Evolutionary conservation across 2,329 filamentous ascomycete genomes (phyloP).

Genomic region (Camillea tinctor): DNA sequence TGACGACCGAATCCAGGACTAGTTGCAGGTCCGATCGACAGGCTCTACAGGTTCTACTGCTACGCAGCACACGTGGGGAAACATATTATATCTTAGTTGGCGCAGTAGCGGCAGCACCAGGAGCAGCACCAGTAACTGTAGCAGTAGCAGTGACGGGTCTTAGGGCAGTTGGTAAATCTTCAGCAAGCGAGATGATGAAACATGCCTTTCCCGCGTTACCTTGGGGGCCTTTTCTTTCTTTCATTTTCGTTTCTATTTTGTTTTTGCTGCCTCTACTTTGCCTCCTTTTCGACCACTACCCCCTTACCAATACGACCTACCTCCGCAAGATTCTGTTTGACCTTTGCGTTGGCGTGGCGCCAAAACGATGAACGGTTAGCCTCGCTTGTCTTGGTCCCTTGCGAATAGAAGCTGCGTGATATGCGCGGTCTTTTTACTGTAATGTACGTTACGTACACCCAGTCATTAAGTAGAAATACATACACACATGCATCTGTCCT

Average conservation of each 20-base stretch:
- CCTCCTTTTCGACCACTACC: background rate
- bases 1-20: background rate
- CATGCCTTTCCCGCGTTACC: background rate
- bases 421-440: background rate
- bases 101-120: background rate
- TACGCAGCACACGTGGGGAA: background rate
- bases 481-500: constrained; percentile 5
- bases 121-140: background rate
- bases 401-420: background rate
- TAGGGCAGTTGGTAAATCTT: background rate
- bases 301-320: background rate
- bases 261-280: background rate
- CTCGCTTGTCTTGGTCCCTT: background rate
- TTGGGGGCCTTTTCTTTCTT: background rate
- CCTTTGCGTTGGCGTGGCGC: background rate
- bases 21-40: background rate
- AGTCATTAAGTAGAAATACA: background rate
- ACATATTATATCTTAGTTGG: background rate
- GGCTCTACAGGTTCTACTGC: background rate
- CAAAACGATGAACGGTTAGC: background rate
- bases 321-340: background rate
- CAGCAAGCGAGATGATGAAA: background rate
- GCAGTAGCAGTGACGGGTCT: background rate
- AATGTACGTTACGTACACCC: background rate
- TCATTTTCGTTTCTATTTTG: too few relatives aligned